Base-by-base conservation (phyloP, 345 rosid species). In the Arabis hirsuta region DNA sequence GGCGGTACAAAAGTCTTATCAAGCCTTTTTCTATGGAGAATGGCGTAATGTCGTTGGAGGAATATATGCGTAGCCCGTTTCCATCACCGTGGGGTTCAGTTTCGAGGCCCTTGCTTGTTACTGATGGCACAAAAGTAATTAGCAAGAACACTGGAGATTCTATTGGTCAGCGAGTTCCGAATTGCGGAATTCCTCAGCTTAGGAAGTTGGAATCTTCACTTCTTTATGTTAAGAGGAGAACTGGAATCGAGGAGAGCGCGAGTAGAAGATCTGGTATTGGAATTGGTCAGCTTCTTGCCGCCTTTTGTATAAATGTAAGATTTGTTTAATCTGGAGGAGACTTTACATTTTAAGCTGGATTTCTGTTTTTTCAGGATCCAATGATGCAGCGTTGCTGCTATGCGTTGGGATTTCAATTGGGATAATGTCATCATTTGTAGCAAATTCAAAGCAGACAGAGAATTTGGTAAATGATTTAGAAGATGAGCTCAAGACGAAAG, bases 371-470 rank as follows among this genome's bases (percentile, higher is more conserved):
- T 62, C 88, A 87, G 98, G 87, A 39, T 57, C 77, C 16, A 76
- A 32, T 16, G 82, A 82, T 76, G 86, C 64, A 73, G 63, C n/a
- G 2, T 41, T 76, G 73, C 62, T 84, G n/a, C 81, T 88, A 64
- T 87, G 84, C 77, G 65, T 92, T 65, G 98, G 93, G 48, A 77
- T 92, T 62, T 88, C 84, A 55, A 64, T 90, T 55, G 98, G 96
- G 55, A 67, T 88, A 62, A 67, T 88, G 72, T 81, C 87, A 61
- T 86, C 95, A 3, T 52, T 77, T 54, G 34, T 85, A 3, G 71
- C 83, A 12, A 65, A 79, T 69, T 73, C 82, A 81, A 86, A 82
- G 84, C 87, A 82, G 69, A 78, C 86, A 9, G 86, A 88, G 55
- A 84, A 78, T 78, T 73, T 90, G 83, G 96, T 84, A 62, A 90